Base-by-base conservation (phyloP, 331 rosid genomes). In the Dryas integrifolia region DNA sequence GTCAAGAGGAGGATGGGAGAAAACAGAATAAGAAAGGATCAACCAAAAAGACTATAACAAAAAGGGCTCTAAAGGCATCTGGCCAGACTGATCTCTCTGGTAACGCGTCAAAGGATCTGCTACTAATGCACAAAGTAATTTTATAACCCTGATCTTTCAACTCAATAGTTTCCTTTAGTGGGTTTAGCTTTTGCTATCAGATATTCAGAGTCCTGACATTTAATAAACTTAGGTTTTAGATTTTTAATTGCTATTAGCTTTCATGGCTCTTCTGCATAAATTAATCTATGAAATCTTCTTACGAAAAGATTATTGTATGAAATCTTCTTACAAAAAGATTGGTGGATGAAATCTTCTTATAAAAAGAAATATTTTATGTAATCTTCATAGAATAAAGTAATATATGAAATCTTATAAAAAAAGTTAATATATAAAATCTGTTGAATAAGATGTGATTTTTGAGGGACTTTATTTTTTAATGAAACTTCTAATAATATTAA, bases 1-100 rank as follows among this genome's bases (percentile, higher is more conserved):
- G 89, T 35, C 98, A 92, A 83, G 98, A 93, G 75, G 98, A 93
- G 81, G 97, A 93, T 71, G 97, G 97, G 38, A 89, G 89, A 74
- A 93, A 88, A 80, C 96, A 83, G 78, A 93, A 91, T 77, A 84
- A 84, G 76, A 86, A 84, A 72, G 91, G 91, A 61, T 67, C 86
- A 59, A 82, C 82, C 11, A 86, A 86, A 63, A 84, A 86, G 82
- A 82, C 86, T 69, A 84, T 90, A 64, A 90, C 97, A 16, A 92
- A 92, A 80, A 85, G 98, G 83, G 96, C 97, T 59, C 69, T 92
- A 61, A 92, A 90, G 83, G 97, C 97, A 13, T 84, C 97, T 38
- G 97, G 97, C 72, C 96, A 90, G 80, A 83, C 92, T 53, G 96
- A 90, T 83, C 96, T 92, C 76, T 90, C 96, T 69, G 97, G 92